Evolutionary conservation across 2,329 filamentous ascomycete species (phyloP), one percentile per base, ranked within the genome.

Genomic region (Fusarium sp.): DNA sequence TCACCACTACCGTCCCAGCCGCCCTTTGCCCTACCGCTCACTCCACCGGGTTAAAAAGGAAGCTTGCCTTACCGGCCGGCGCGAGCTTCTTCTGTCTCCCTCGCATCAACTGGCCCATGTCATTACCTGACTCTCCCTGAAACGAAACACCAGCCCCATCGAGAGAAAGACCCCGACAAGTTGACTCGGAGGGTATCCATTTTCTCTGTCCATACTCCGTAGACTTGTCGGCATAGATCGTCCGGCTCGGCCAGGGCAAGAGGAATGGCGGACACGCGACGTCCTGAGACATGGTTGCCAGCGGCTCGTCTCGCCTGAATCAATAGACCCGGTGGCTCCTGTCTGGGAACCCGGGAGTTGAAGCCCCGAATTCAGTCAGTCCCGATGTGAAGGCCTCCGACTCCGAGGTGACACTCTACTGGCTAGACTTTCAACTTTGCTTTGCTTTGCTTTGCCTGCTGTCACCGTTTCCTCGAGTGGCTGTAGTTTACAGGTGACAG

Each of bases 211-310:
- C 31, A 34, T 34, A 34, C 31, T 34, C 31, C 31, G 31, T 34
- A 40, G 47, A 38, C 57, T 62, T 59, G 40, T 47, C 60, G 62
- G 60, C 66, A 65, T 31, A 60, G 42, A 65, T 71, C 45, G 35
- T 74, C 62, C 42, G 52, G 40, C 34, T 66, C 60, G 61, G 37
- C 34, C 18, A 54, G 27, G 18, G 35, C 56, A 50, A 54, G 54
- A 42, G 45, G 54, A 60, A 69, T 66, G 34, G 37, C 18, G 42
- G 65, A 70, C 62, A 64, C 54, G 62, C 62, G 56, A 63, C 42
- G 58, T 64, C 75, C 75, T 75, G 71, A 76, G 76, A 77, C 74
- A 72, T 63, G 62, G 67, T 60, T 58, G 57, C 62, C 59, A 50
- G 47, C 70, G 64, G 67, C 69, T 71, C 67, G 72, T 70, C 73